Conservation (phyloP, 208 protist species). For the Tritrichomonas musculus region DNA sequence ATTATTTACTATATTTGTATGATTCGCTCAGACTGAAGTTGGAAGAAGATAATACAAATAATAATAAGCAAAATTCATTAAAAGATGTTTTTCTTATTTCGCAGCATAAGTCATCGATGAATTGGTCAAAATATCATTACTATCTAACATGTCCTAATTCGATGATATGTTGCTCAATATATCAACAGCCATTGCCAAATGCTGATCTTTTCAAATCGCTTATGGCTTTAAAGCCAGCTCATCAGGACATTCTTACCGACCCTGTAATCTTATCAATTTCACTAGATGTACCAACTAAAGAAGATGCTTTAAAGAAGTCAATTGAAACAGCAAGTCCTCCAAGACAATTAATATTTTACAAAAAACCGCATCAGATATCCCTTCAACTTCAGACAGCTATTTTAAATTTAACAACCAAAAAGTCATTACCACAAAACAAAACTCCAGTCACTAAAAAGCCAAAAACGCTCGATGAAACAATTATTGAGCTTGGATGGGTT, state of each 20-base stretch:
- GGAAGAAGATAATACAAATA: not conserved
- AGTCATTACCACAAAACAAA: not conserved
- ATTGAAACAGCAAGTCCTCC: not conserved
- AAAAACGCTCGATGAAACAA: not conserved
- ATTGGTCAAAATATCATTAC: not conserved
- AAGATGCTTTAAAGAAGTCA: not conserved
- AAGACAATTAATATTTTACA: not conserved
- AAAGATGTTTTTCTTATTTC: not conserved
- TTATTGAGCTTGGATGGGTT: not conserved
- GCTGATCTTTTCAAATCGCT: not conserved
- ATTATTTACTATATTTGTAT: slow-evolving; percentile 27
- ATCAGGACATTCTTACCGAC: not conserved
- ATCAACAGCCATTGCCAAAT: not conserved
- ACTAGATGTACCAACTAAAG: not conserved
- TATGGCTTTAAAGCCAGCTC: too few species aligned
- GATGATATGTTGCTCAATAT: not conserved
- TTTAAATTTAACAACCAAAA: not conserved
- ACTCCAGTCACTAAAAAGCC: not conserved
- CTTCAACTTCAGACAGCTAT: not conserved
- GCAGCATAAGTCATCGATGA: not conserved
- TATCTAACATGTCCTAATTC: not conserved
- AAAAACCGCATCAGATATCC: not conserved
- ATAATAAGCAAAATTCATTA: not conserved
- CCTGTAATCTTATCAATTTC: not conserved
- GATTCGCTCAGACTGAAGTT: not conserved